Percentiles rank a stretch among this genome's conserved stretches.
These are phyloP conservation scores for Trichoderma sp. DNA, from an alignment of 2,329 filamentous ascomycete species.

Conservation along the genomic window DNA sequence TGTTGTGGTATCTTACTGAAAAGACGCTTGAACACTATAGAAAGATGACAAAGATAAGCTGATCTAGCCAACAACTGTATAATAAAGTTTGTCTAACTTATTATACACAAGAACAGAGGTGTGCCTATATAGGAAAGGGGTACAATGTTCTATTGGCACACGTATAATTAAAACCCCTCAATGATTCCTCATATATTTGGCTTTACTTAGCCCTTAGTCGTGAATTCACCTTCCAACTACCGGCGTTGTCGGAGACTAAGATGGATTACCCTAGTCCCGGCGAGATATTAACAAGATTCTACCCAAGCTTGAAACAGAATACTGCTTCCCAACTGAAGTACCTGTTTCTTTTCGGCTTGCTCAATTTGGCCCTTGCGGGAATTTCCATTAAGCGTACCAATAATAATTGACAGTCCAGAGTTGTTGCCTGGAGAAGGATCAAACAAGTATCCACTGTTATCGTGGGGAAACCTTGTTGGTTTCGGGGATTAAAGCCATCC, in stretches of 20 bases:
- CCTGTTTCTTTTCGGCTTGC: not conserved
- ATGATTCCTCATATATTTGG: not conserved
- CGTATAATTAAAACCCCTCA: not conserved
- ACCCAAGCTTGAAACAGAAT: not conserved
- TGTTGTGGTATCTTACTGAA: not conserved
- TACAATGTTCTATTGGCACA: no score
- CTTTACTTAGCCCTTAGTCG: not conserved
- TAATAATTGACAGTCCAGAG: not conserved
- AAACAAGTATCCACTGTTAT: not conserved
- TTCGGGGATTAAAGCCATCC: not conserved
- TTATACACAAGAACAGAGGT: not conserved
- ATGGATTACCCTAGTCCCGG: not conserved
- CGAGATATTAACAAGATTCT: not conserved
- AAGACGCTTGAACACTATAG: not conserved
- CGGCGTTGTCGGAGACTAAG: not conserved
- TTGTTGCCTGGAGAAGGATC: slow-evolving; percentile 5
- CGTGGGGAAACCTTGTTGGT: slow-evolving; percentile 1
- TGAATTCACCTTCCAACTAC: not conserved
- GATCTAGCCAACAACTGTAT: not conserved
- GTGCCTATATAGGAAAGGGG: not conserved
- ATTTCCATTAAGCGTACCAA: slow-evolving; percentile 5
- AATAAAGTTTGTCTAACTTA: not conserved
- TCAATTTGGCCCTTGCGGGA: not conserved
- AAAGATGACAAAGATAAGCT: not conserved
- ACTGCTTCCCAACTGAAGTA: not conserved